phyloP scores from a whole-genome alignment of 768 basidiomycete genomes.

The Mycena epipterygia region DNA sequence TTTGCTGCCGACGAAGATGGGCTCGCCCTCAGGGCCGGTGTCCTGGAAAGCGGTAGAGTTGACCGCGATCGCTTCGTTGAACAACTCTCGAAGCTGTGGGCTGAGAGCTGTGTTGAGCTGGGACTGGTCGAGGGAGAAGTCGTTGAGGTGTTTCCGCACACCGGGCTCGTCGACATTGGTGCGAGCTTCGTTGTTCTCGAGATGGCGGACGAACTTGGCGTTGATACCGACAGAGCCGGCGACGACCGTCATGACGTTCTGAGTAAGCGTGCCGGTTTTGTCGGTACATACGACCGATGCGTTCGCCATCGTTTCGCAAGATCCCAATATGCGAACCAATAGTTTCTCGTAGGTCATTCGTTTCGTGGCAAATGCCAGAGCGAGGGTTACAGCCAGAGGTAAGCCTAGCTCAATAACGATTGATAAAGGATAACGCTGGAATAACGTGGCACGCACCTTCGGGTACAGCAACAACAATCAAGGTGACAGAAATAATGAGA shows the following conservation, averaged over 20 bases:
- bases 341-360: conserved; percentile 98
- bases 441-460: conserved; percentile 64
- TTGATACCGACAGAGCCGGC: conserved; percentile 95
- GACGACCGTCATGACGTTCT: conserved; percentile 96
- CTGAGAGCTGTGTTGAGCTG: conserved; percentile 77
- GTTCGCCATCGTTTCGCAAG: conserved; percentile 99
- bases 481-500: conserved; percentile 93
- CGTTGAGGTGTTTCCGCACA: conserved; percentile 64
- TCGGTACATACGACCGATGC: conserved; percentile 96
- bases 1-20: conserved; percentile 89
- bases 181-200: conserved; percentile 78
- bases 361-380: conserved; percentile 96
- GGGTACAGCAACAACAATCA: conserved; percentile 92
- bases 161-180: conserved; percentile 67
- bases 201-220: conserved; percentile 90
- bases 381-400: conserved; percentile 95
- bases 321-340: conserved; percentile 94
- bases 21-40: conserved; percentile 67
- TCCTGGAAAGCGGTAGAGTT: conserved; percentile 98
- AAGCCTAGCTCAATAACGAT: conserved; percentile 67
- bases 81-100: conserved; percentile 69
- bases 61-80: conserved; percentile 90
- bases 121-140: conserved; percentile 90
- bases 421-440: conserved; percentile 6
- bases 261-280: conserved; percentile 97